Percentiles rank a stretch among this genome's conserved stretches.
Conservation (phyloP, 2,329 filamentous ascomycete genomes). For the Trichoderma sp. region DNA sequence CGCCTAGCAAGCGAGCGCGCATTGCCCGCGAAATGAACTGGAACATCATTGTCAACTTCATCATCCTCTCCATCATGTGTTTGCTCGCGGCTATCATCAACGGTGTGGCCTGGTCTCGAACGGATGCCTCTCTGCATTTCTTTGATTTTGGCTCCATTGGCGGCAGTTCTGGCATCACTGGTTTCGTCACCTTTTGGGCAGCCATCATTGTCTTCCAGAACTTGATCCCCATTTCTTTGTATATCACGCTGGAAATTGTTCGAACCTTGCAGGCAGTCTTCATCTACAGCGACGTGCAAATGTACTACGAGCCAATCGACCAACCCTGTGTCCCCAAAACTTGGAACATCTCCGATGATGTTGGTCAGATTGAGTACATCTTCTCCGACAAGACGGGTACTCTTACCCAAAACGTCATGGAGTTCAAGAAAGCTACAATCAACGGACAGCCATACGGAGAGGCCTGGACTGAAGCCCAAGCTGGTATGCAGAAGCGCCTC, state of each 20-base stretch:
- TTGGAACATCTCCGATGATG: slow-evolving; percentile 98
- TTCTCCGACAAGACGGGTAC: slow-evolving; percentile 99
- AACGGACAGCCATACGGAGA: slow-evolving; percentile 97
- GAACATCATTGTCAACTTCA: slow-evolving; percentile 96
- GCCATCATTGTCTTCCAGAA: slow-evolving; percentile 96
- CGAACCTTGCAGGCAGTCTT: slow-evolving; percentile 92
- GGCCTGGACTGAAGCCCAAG: slow-evolving; percentile 95
- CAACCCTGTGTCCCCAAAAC: slow-evolving; percentile 96
- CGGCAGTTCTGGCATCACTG: slow-evolving; percentile 71
- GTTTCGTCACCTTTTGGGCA: slow-evolving; percentile 97
- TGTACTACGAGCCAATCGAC: slow-evolving; percentile 96
- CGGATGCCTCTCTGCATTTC: slow-evolving; percentile 71
- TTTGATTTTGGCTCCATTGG: slow-evolving; percentile 89
- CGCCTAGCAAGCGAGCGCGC: slow-evolving; percentile 87
- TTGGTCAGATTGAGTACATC: slow-evolving; percentile 98
- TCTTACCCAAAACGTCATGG: slow-evolving; percentile 96
- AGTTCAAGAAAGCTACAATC: slow-evolving; percentile 97
- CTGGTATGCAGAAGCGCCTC: slow-evolving; percentile 90
- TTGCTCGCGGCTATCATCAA: slow-evolving; percentile 81
- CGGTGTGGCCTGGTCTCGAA: slow-evolving; percentile 76
- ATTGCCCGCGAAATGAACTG: slow-evolving; percentile 94
- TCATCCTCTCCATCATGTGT: slow-evolving; percentile 87
- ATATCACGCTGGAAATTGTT: slow-evolving; percentile 95
- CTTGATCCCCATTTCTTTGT: slow-evolving; percentile 96
- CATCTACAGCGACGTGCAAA: slow-evolving; percentile 92